Evolutionary conservation across 495 filamentous ascomycete genomes (phyloP).

Genomic region (Neurospora sp.): DNA sequence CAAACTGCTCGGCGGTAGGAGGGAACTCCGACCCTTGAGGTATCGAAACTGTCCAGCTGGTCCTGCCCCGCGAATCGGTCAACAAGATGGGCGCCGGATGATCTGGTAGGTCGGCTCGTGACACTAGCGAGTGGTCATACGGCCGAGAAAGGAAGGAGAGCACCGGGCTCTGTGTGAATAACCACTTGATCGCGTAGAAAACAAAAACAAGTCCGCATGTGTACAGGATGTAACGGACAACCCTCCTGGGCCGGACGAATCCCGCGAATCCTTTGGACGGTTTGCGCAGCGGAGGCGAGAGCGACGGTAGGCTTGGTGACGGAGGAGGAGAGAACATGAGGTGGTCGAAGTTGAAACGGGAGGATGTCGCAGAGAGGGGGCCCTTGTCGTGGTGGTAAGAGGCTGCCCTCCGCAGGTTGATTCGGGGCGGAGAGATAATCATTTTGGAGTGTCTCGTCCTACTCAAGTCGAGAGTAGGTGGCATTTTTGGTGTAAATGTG

Average conservation of each 20-base stretch:
- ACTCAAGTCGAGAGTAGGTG: conserved; percentile 38
- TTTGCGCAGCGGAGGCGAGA: conserved; percentile 52
- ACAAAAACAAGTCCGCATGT: conserved; percentile 27
- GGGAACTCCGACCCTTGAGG: conserved; percentile 49
- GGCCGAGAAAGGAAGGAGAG: conserved; percentile 19
- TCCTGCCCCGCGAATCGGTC: conserved; percentile 42
- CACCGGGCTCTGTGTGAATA: conserved; percentile 12
- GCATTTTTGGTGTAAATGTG: conserved; percentile 24
- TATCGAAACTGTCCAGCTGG: conserved; percentile 63
- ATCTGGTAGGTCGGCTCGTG: conserved; percentile 38
- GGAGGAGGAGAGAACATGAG: conserved; percentile 53
- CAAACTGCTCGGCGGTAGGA: conserved; percentile 46
- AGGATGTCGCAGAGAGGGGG: conserved; percentile 43
- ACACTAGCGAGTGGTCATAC: conserved; percentile 38
- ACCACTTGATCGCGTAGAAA: conserved; percentile 21
- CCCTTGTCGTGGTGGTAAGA: conserved; percentile 40
- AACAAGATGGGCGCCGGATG: conserved; percentile 51
- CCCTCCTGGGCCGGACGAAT: conserved; percentile 34
- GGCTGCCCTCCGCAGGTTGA: conserved; percentile 39
- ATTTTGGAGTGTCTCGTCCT: conserved; percentile 39
- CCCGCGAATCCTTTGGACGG: conserved; percentile 22
- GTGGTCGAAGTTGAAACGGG: conserved; percentile 50
- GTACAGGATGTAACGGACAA: conserved; percentile 37
- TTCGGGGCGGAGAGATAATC: conserved; percentile 38
- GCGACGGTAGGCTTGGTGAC: conserved; percentile 53